Percentiles rank a stretch among this genome's conserved stretches.
phyloP scores from a whole-genome alignment of 768 basidiomycete species.

The Mycena amicta region DNA sequence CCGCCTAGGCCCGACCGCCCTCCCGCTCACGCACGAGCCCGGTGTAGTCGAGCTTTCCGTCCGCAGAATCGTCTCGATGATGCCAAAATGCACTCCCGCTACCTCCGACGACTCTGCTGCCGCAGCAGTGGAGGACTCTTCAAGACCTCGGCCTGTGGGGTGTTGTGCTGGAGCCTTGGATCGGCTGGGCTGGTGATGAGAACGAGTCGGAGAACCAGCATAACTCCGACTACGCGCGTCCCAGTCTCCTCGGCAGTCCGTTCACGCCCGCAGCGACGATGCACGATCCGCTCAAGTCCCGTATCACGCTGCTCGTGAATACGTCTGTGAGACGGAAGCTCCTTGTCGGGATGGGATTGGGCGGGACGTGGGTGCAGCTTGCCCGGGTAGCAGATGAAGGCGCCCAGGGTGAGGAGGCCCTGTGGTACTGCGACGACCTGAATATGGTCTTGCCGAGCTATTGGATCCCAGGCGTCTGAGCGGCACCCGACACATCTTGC shows the following conservation, averaged over 20 bases:
- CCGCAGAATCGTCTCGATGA: constrained; percentile 47
- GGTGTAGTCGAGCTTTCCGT: constrained; percentile 61
- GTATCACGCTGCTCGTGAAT: constrained; percentile 16
- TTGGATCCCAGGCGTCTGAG: constrained; percentile 27
- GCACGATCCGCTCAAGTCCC: too few relatives aligned
- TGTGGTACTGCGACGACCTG: constrained; percentile 66
- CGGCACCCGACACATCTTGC: too few relatives aligned
- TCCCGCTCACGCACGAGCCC: constrained; percentile 54
- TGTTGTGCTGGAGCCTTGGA: constrained; percentile 61
- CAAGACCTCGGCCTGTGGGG: constrained; percentile 46
- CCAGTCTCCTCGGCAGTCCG: too few relatives aligned
- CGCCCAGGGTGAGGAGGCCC: constrained; percentile 33
- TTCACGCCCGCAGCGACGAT: too few relatives aligned
- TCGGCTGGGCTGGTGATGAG: constrained; percentile 41
- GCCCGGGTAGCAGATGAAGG: too few relatives aligned
- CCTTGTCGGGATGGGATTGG: constrained; percentile 55
- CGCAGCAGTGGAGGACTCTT: constrained; percentile 46
- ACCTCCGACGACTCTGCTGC: neutral
- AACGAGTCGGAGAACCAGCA: too few relatives aligned
- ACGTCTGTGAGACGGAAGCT: constrained; percentile 43
- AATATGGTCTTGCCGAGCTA: constrained; percentile 57
- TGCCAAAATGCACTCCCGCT: constrained; percentile 16
- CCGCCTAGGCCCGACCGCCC: constrained; percentile 42
- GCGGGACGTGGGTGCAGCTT: constrained; percentile 64
- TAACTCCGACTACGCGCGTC: too few relatives aligned